Evolutionary conservation across 2,329 filamentous ascomycete species (phyloP).

Genomic region (Elsinoe australis): DNA sequence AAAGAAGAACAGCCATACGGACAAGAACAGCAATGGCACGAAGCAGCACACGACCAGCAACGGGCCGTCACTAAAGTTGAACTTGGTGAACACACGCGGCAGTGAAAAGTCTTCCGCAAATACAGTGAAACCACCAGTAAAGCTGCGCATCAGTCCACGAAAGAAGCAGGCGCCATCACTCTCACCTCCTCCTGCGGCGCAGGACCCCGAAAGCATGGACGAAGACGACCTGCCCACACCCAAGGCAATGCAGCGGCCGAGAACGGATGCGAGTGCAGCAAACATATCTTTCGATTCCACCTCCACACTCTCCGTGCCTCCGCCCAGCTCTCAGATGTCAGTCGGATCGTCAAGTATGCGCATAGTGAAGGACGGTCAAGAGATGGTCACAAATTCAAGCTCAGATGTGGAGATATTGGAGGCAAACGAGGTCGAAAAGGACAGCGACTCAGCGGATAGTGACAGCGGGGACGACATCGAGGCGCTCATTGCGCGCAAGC

Average conservation of each 20-base stretch:
- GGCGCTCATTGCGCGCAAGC: conserved; percentile 27
- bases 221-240: not conserved
- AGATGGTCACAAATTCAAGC: conserved; percentile 42
- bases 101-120: too few relatives aligned
- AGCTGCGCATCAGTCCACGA: not conserved
- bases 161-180: not conserved
- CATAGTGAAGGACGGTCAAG: conserved; percentile 48
- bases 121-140: not conserved
- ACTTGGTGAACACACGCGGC: too few relatives aligned
- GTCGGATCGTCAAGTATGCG: conserved; percentile 40
- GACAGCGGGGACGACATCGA: conserved; percentile 27
- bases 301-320: conserved; percentile 28
- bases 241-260: too few relatives aligned
- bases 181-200: too few relatives aligned
- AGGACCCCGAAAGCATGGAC: too few relatives aligned
- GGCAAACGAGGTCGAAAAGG: not conserved
- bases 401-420: conserved; percentile 23
- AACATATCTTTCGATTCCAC: conserved; percentile 22
- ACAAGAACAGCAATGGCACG: too few relatives aligned
- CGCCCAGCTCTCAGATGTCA: conserved; percentile 23
- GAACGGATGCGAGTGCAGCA: too few relatives aligned
- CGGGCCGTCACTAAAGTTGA: too few relatives aligned
- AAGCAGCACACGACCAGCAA: too few relatives aligned
- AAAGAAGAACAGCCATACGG: too few relatives aligned
- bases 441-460: conserved; percentile 8